Evolutionary conservation across 257 asterid genomes (phyloP), one percentile per base, ranked within the genome.

Genomic region (Hygrophila difformis): DNA sequence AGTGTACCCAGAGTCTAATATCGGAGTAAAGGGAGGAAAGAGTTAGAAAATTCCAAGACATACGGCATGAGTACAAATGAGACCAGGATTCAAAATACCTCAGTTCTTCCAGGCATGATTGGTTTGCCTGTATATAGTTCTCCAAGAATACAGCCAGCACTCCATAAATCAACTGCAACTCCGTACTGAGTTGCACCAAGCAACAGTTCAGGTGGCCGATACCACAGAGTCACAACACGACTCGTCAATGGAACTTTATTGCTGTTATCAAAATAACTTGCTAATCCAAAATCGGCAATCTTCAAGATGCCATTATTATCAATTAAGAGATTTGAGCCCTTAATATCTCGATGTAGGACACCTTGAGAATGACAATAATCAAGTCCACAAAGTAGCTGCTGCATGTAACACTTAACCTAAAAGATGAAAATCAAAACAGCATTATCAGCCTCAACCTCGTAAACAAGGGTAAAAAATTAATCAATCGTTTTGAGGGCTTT

Each of bases 31-130:
- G 3, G 13, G 16, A 13, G 8, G 14, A 18, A 3, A 19, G 8
- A 23, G 8, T 51, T 28, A 17, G 7, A 12, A n/a, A n/a, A n/a
- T n/a, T n/a, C n/a, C n/a, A 26, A 21, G 28, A 11, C 5, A 9
- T 34, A 8, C 14, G 18, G 8, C 18, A 18, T 37, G 22, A 11
- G 16, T 37, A 14, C 31, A 28, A 17, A 3, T 51, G 1, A 21
- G 36, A 29, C 8, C 41, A 12, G 21, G 48, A 43, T 35, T 33
- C 24, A 44, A 47, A 15, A 36, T 73, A 79, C 91, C 91, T 79
- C 91, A 4, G 91, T 79, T 64, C 85, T 70, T 8, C 91, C 91
- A 16, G 91, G 91, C 86, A 79, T 76, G 39, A 79, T 79, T 13
- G 91, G 86, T 53, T 76, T 73, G 51, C 91, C 82, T 14, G 69